These are phyloP conservation scores for Alnus rubra DNA, from an alignment of 306 rosid species.

Conservation along the genomic window DNA sequence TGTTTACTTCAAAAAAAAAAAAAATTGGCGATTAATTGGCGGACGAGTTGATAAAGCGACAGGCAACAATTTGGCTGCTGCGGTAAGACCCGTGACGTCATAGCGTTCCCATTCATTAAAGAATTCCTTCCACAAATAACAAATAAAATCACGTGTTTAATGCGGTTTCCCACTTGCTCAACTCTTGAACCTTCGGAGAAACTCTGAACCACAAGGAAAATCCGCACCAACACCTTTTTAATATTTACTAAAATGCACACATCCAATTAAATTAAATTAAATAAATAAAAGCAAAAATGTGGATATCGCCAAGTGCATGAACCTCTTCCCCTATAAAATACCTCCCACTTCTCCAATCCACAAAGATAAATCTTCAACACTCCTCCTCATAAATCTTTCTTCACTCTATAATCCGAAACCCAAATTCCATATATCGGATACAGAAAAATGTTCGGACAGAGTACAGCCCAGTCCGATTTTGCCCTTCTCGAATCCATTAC, in stretches of 20 bases:
- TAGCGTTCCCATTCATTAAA: neutral
- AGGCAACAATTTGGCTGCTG: constrained; percentile 20
- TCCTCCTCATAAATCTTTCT: no score
- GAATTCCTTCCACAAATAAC: neutral
- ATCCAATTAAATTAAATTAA: neutral
- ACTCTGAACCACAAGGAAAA: neutral
- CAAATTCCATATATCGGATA: neutral
- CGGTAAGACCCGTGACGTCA: constrained; percentile 40
- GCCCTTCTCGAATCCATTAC: constrained; percentile 56
- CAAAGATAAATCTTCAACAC: no score
- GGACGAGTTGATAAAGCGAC: no score
- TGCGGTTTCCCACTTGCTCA: constrained; percentile 35
- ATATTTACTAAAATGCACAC: neutral
- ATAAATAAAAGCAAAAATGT: neutral
- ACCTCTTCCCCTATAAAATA: constrained; percentile 49
- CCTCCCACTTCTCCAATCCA: neutral
- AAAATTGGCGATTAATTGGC: no score
- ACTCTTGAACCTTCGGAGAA: constrained; percentile 49
- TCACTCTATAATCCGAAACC: no score
- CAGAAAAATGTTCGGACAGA: constrained; percentile 38
- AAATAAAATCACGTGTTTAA: constrained; percentile 53
- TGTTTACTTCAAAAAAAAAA: no score
- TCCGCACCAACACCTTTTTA: neutral
- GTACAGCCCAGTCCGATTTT: constrained; percentile 36
- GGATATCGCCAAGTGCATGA: constrained; percentile 42